Evolutionary conservation across 164 flowering plant genomes (phyloP).

Genomic region (Berberis vulgaris): DNA sequence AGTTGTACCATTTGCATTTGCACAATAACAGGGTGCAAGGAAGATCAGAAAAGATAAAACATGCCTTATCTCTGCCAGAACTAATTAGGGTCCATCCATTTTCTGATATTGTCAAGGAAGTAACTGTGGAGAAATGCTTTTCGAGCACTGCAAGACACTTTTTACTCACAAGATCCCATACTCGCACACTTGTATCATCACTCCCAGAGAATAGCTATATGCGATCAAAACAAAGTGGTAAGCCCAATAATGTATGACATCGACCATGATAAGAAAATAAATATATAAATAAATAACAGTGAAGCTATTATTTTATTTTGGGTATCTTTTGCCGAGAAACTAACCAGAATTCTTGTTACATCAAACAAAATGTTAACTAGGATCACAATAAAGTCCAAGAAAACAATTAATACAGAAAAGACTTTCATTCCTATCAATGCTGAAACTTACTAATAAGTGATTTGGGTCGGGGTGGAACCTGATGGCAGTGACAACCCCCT

Average conservation of each 20-base stretch:
- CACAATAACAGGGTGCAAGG: background rate
- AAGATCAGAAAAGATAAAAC: slow-evolving; percentile 8
- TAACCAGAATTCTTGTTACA: no score
- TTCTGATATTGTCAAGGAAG: slow-evolving; percentile 74
- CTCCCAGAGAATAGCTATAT: slow-evolving; percentile 82
- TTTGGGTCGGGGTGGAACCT: slow-evolving; percentile 72
- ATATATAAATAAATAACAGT: no score
- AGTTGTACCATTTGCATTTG: no score
- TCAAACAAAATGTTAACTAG: no score
- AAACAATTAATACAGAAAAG: background rate
- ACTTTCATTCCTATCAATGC: background rate
- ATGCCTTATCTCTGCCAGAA: slow-evolving; percentile 90
- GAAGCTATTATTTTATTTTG: no score
- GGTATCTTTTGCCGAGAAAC: no score
- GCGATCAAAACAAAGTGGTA: slow-evolving; percentile 8
- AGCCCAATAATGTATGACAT: slow-evolving; percentile 2
- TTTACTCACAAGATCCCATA: slow-evolving; percentile 79
- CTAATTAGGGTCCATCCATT: slow-evolving; percentile 83
- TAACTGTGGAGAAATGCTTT: slow-evolving; percentile 69
- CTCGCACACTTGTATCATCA: slow-evolving; percentile 72
- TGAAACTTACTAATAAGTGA: slow-evolving; percentile 42
- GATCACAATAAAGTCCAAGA: no score
- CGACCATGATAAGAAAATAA: no score
- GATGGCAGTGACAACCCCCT: slow-evolving; percentile 59
- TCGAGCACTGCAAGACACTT: slow-evolving; percentile 52